Evolutionary conservation across 352 stramenopile species (phyloP).

Genomic region (Thalassiosira exigua): DNA sequence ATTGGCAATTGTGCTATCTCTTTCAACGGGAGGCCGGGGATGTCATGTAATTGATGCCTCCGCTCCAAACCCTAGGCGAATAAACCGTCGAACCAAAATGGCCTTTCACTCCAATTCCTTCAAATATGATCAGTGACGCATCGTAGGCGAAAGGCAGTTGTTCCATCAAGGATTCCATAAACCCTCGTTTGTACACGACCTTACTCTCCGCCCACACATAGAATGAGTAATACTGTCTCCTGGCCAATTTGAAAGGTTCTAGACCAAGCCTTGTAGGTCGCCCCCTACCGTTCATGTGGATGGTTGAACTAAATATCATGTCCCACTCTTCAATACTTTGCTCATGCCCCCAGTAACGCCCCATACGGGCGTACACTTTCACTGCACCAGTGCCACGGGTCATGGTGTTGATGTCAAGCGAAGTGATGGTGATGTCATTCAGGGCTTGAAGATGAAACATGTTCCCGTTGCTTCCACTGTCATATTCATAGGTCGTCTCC

Average conservation of each 20-base stretch:
- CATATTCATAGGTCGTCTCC: conserved; percentile 7
- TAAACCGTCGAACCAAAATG: conserved; percentile 9
- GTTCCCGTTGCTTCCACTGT: conserved; percentile 15
- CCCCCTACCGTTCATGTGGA: conserved; percentile 13
- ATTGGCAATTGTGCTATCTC: too few species aligned
- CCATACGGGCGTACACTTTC: conserved; percentile 24
- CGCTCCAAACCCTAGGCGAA: conserved; percentile 12
- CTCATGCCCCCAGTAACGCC: conserved; percentile 8
- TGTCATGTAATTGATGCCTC: conserved; percentile 5
- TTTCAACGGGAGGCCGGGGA: too few species aligned
- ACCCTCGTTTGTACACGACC: conserved; percentile 6
- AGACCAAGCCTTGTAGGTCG: conserved; percentile 12
- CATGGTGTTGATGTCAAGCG: conserved; percentile 12
- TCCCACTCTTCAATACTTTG: conserved; percentile 19
- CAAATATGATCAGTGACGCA: not conserved
- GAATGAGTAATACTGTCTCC: conserved; percentile 12
- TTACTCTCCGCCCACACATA: conserved; percentile 13
- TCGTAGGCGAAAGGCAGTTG: not conserved
- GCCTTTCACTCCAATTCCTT: conserved; percentile 9
- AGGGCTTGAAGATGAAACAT: conserved; percentile 23
- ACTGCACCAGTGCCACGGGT: conserved; percentile 6
- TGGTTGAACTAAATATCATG: conserved; percentile 15
- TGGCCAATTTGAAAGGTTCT: conserved; percentile 3
- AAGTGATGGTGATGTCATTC: conserved; percentile 22
- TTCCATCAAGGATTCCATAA: too few species aligned